Conservation (phyloP, 2,329 filamentous ascomycete genomes). For the Rosellinia necatrix region DNA sequence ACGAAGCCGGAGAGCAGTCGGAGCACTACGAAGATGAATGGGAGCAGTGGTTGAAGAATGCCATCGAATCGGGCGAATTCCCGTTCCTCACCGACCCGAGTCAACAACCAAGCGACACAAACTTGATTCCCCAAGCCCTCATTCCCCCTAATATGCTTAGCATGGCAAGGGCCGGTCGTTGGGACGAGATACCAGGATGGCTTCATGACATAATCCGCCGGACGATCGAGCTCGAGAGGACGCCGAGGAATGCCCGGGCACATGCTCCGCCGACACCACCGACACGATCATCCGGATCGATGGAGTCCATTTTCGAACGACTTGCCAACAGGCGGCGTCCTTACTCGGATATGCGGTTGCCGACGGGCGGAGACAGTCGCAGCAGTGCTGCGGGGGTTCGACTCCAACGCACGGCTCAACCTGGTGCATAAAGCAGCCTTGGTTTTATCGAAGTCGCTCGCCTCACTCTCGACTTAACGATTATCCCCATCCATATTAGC, state of each 20-base stretch:
- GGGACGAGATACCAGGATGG: slow-evolving; percentile 62
- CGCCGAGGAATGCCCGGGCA: slow-evolving; percentile 15
- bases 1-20: slow-evolving; percentile 62
- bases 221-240: slow-evolving; percentile 47
- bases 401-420: slow-evolving; percentile 40
- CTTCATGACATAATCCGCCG: slow-evolving; percentile 58
- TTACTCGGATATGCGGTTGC: slow-evolving; percentile 46
- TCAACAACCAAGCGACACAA: slow-evolving; percentile 42
- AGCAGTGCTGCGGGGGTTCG: slow-evolving; percentile 33
- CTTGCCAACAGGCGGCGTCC: slow-evolving; percentile 33
- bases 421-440: slow-evolving; percentile 33
- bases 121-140: slow-evolving; percentile 43
- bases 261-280: slow-evolving; percentile 23
- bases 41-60: slow-evolving; percentile 76
- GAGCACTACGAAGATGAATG: slow-evolving; percentile 71
- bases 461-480: neutral
- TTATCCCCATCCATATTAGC: neutral
- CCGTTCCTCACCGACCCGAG: slow-evolving; percentile 53
- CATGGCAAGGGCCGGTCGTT: slow-evolving; percentile 60
- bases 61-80: slow-evolving; percentile 65
- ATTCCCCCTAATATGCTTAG: slow-evolving; percentile 58
- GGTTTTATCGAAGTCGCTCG: neutral
- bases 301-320: slow-evolving; percentile 22
- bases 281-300: slow-evolving; percentile 16
- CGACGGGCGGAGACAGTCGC: slow-evolving; percentile 41